Conservation (phyloP, 208 protist species). For the Trypanosoma cruzi region DNA sequence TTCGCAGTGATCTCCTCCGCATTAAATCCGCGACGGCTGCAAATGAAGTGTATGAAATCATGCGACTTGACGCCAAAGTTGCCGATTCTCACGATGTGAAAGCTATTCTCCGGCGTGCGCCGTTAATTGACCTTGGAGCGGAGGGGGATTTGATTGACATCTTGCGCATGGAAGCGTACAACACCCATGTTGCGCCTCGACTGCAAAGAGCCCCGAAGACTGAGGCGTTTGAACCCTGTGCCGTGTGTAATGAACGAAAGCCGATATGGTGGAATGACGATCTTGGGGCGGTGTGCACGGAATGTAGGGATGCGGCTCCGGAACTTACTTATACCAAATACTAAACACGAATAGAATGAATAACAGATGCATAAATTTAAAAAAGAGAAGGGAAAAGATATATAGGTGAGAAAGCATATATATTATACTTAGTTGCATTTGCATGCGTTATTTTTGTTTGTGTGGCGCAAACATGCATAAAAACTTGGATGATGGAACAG, state of each 20-base stretch:
- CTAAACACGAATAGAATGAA: constrained; percentile 19
- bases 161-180: constrained; percentile 71
- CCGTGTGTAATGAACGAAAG: constrained; percentile 62
- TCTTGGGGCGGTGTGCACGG: constrained; percentile 67
- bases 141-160: constrained; percentile 54
- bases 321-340: constrained; percentile 55
- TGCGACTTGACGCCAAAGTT: constrained; percentile 76
- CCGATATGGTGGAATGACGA: constrained; percentile 82
- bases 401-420: neutral
- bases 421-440: neutral
- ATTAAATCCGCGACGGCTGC: constrained; percentile 54
- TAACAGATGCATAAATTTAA: neutral
- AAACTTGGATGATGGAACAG: too few relatives aligned
- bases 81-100: constrained; percentile 54
- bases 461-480: too few relatives aligned
- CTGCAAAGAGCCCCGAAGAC: constrained; percentile 76
- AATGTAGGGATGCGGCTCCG: constrained; percentile 58
- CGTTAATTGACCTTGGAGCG: constrained; percentile 66
- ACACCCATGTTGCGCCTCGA: constrained; percentile 72
- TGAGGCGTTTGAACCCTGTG: constrained; percentile 85
- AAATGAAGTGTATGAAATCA: constrained; percentile 86
- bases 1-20: constrained; percentile 62
- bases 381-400: neutral
- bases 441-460: too few relatives aligned
- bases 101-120: constrained; percentile 66